These are phyloP conservation scores for Salvia hispanica DNA, from an alignment of 257 asterid species.

Conservation along the genomic window DNA sequence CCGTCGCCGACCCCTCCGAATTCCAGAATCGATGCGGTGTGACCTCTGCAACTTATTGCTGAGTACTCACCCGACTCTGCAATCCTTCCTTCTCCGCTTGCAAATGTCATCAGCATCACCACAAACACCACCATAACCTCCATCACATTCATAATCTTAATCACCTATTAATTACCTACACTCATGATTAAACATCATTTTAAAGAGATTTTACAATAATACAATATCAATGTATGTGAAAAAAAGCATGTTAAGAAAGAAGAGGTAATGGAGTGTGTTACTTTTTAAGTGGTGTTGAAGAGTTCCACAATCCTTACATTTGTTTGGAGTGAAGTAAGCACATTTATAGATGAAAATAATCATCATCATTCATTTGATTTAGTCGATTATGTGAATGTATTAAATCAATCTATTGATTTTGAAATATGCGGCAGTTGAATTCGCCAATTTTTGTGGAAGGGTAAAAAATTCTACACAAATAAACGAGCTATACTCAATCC, in stretches of 20 bases:
- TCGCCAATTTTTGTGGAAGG: no score
- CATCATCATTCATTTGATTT: no score
- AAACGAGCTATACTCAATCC: no score
- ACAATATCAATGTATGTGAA: slow-evolving; percentile 16
- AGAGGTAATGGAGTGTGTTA: slow-evolving; percentile 28
- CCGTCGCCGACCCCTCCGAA: slow-evolving; percentile 94
- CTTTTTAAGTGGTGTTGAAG: slow-evolving; percentile 31
- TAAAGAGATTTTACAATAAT: background rate
- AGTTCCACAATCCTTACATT: slow-evolving; percentile 26
- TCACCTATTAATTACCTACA: background rate
- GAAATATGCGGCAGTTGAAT: no score
- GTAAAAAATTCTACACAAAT: no score
- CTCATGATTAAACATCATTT: background rate
- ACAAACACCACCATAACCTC: slow-evolving; percentile 34
- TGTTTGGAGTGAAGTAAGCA: slow-evolving; percentile 18
- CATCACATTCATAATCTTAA: slow-evolving; percentile 34
- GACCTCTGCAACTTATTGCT: slow-evolving; percentile 77
- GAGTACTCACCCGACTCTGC: slow-evolving; percentile 48
- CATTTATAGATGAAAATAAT: slow-evolving; percentile 4
- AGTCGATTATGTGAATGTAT: no score
- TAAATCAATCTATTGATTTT: no score
- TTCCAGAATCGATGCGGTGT: slow-evolving; percentile 75
- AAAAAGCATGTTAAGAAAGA: background rate
- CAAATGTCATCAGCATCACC: slow-evolving; percentile 7
- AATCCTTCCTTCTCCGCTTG: slow-evolving; percentile 34